Conservation (phyloP, 495 filamentous ascomycete genomes). For the Penicillium ucsense region DNA sequence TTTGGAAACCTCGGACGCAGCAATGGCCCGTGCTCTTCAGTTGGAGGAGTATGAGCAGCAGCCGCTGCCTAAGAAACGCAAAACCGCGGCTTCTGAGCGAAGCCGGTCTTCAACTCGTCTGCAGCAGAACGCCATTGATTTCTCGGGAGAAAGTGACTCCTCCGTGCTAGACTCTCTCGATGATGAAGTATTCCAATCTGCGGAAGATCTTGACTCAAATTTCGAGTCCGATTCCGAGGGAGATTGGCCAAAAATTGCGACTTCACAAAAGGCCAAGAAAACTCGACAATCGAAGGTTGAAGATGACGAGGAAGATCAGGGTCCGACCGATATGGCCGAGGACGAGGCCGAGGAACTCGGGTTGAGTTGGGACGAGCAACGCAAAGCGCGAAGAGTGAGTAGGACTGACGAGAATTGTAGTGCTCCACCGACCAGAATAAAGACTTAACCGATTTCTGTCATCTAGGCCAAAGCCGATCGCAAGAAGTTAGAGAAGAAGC, state of each 20-base stretch:
- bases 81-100: neutral
- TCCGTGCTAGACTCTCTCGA: neutral
- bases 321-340: neutral
- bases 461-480: slow-evolving; percentile 40
- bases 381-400: slow-evolving; percentile 25
- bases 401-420: neutral
- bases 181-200: neutral
- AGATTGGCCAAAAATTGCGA: neutral
- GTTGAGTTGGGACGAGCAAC: slow-evolving; percentile 8
- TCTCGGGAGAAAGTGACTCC: slow-evolving; percentile 4
- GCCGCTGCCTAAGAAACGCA: slow-evolving; percentile 16
- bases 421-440: neutral
- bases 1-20: slow-evolving; percentile 38
- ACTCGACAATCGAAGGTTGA: slow-evolving; percentile 1
- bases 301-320: slow-evolving; percentile 4
- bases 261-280: neutral
- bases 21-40: slow-evolving; percentile 51
- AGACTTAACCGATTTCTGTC: slow-evolving; percentile 1
- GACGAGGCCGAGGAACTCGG: slow-evolving; percentile 4
- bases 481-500: slow-evolving; percentile 58
- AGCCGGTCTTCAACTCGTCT: neutral
- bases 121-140: neutral
- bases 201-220: neutral
- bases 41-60: slow-evolving; percentile 46
- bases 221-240: neutral